phyloP scores from a whole-genome alignment of 805 yeast genomes.

The Nakazawaea ambrosiae region DNA sequence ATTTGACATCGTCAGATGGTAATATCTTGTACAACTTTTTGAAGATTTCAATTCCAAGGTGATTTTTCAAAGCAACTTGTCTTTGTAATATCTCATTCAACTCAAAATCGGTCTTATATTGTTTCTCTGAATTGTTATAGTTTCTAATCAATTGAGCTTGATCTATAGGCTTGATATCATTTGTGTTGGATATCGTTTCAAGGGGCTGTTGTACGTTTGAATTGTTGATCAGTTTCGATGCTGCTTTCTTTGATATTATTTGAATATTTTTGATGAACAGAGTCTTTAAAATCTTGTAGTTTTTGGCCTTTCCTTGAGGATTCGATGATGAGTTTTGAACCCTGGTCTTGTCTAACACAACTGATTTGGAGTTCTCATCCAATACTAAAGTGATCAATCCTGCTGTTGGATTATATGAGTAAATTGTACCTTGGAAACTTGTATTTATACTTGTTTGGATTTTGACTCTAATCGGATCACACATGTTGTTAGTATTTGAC shows the following conservation, averaged over 20 bases:
- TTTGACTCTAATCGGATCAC: conserved; percentile 37
- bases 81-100: conserved; percentile 16
- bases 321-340: conserved; percentile 3
- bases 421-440: conserved; percentile 53
- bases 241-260: conserved; percentile 33
- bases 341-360: conserved; percentile 14
- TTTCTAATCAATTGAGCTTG: conserved; percentile 14
- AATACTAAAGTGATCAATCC: conserved; percentile 33
- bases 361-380: conserved; percentile 15
- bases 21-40: conserved; percentile 19
- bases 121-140: conserved; percentile 14
- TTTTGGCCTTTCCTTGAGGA: conserved; percentile 15
- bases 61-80: conserved; percentile 13
- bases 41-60: conserved; percentile 22
- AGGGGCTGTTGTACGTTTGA: conserved; percentile 17
- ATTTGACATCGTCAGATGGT: conserved; percentile 26
- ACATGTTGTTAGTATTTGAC: not conserved
- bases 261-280: conserved; percentile 49
- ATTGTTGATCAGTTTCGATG: conserved; percentile 8
- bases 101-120: conserved; percentile 17
- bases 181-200: conserved; percentile 10
- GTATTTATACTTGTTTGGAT: conserved; percentile 54
- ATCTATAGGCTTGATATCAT: conserved; percentile 3
- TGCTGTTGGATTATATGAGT: conserved; percentile 48
- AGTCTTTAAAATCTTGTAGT: conserved; percentile 47